Evolutionary conservation across 2,329 filamentous ascomycete genomes (phyloP), one percentile per base, ranked within the genome.

Genomic region (Fusarium musae): DNA sequence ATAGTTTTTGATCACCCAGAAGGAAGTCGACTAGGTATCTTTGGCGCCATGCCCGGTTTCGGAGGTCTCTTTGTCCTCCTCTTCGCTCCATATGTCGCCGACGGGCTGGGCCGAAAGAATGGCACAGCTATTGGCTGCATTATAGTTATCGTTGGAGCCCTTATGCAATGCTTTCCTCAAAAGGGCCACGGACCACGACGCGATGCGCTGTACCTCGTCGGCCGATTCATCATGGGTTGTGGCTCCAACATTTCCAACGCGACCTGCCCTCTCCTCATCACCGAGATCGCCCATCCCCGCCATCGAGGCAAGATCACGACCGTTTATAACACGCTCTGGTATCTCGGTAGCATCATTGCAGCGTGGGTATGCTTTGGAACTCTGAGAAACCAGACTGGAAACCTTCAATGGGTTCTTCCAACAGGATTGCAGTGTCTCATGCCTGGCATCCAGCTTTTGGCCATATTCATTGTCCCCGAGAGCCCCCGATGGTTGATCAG

Each of bases 291-390:
- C 3, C 74, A 77, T 6, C 76, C 76, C 0, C 58, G 64, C 6
- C 75, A 78, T 3, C 68, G 76, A 43, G 76, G 74, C 5, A 67
- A 46, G 7, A 63, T 78, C 10, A 78, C 76, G 8, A 76, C 76
- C 2, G 60, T 78, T 3, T 78, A 78, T 11, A 78, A 78, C 30
- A 78, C 76, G 0, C 60, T 76, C 5, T 78, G 74, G 73, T 77
- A 78, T 21, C 59, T 78, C 7, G 76, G 76, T 0, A 73, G 66
- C 15, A 76, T 78, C 7, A 64, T 78, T 1, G 75, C 75, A 0
- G 76, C 75, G 1, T 78, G 74, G 76, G 50, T 54, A 0, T 75
- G 74, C 26, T 78, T 77, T 21, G 75, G 76, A 0, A 78, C 74
- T 0, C 11, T 76, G 2, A 17, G 57, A 5, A 69, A 70, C 21